A percentile compares a stretch with the other conserved stretches of the same genome.
These are phyloP conservation scores for Leccinum ponderosum DNA, from an alignment of 1,284 basidiomycete genomes.

Conservation along the genomic window DNA sequence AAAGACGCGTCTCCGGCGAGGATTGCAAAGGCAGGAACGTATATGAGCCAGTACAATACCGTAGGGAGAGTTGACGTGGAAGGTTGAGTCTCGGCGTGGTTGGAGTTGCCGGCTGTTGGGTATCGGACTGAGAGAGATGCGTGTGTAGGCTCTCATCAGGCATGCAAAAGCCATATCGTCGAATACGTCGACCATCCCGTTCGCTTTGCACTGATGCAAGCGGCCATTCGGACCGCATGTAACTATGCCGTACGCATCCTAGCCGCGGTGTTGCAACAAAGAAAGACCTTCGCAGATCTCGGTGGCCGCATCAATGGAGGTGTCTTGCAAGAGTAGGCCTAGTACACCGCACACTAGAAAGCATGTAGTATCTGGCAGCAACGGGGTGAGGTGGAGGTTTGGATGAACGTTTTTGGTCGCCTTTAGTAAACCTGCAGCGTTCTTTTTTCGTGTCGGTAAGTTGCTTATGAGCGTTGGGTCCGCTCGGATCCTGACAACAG, in stretches of 20 bases:
- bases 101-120: constrained; percentile 96
- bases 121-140: constrained; percentile 71
- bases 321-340: constrained; percentile 81
- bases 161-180: constrained; percentile 78
- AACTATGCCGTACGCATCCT: constrained; percentile 98
- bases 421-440: too few species aligned
- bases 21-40: constrained; percentile 30
- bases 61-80: constrained; percentile 99
- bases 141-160: constrained; percentile 44
- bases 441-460: too few species aligned
- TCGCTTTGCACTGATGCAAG: constrained; percentile 99
- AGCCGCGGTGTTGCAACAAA: constrained; percentile 91
- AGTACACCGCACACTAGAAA: constrained; percentile 82
- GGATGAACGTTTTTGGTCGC: too few species aligned
- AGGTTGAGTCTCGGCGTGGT: constrained; percentile 99
- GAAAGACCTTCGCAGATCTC: constrained; percentile 93
- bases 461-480: too few species aligned
- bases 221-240: constrained; percentile 95
- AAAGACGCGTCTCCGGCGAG: background rate
- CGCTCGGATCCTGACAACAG: too few species aligned
- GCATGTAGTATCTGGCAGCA: too few species aligned
- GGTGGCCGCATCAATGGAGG: constrained; percentile 71
- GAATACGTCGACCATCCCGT: constrained; percentile 99
- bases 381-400: too few species aligned
- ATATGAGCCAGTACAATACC: constrained; percentile 99